phyloP scores from a whole-genome alignment of 805 yeast genomes.

The Cyberlindnera bimundalis region DNA sequence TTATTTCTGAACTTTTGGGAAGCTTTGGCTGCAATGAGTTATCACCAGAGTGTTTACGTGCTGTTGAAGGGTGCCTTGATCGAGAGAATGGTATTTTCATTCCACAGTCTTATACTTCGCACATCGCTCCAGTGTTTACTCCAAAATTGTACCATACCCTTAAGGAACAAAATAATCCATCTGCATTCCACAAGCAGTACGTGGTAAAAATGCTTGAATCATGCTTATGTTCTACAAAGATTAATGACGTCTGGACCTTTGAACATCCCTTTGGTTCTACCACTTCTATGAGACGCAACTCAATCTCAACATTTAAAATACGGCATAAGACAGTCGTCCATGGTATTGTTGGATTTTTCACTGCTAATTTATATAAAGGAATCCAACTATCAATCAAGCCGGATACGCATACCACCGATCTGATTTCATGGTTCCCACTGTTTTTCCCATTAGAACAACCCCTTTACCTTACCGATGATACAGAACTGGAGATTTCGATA shows the following conservation, averaged over 20 bases:
- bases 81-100: constrained; percentile 50
- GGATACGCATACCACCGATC: constrained; percentile 37
- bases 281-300: constrained; percentile 38
- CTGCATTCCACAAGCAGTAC: constrained; percentile 43
- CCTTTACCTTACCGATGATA: constrained; percentile 47
- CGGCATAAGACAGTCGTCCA: constrained; percentile 55
- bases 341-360: constrained; percentile 74
- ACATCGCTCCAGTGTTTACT: constrained; percentile 62
- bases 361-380: constrained; percentile 63
- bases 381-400: constrained; percentile 51
- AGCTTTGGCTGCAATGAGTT: constrained; percentile 92
- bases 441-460: constrained; percentile 61
- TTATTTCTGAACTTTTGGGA: constrained; percentile 81
- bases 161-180: constrained; percentile 27
- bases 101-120: constrained; percentile 57
- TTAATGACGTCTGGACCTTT: constrained; percentile 59
- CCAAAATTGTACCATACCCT: constrained; percentile 46
- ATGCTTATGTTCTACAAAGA: constrained; percentile 42
- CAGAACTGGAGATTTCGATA: constrained; percentile 50
- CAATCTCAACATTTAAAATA: constrained; percentile 40
- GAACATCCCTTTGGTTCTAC: constrained; percentile 56
- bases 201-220: constrained; percentile 41
- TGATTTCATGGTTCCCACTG: constrained; percentile 68
- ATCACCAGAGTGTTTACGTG: constrained; percentile 73
- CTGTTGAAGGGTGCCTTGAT: constrained; percentile 39